Conservation (phyloP, 202 grass and related monocot species). For the Hordeum pubiflorum region DNA sequence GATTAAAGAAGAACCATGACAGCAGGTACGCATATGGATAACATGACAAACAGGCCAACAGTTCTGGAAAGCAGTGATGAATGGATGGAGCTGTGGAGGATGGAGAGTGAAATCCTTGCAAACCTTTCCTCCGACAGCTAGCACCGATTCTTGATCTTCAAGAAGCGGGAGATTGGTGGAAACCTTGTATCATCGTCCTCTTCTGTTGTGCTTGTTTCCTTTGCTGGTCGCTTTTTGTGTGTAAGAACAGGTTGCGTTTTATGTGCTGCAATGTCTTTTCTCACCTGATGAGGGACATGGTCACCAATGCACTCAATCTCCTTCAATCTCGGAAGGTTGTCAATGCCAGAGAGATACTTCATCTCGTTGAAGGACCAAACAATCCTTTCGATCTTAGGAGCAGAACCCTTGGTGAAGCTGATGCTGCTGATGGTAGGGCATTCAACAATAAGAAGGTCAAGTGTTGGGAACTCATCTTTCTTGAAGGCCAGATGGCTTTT, state of each 20-base stretch:
- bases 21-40: neutral
- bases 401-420: neutral
- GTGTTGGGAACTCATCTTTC: neutral
- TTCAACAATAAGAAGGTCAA: neutral
- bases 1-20: neutral
- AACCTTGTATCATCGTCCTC: neutral
- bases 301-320: neutral
- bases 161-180: neutral
- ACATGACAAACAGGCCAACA: neutral
- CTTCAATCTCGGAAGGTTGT: neutral
- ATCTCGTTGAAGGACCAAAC: neutral
- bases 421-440: neutral
- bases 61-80: neutral
- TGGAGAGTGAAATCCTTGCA: neutral
- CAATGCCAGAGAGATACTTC: neutral
- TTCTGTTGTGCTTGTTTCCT: neutral
- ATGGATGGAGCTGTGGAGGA: neutral
- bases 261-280: neutral
- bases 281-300: neutral
- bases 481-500: neutral
- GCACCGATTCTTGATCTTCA: neutral
- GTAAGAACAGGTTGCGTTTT: neutral
- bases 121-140: neutral
- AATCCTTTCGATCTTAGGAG: neutral
- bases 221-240: neutral